Percentiles rank a stretch among this genome's conserved stretches.
Evolutionary conservation across 1,284 basidiomycete species (phyloP).

Genomic region (Sporisorium reilianum): DNA sequence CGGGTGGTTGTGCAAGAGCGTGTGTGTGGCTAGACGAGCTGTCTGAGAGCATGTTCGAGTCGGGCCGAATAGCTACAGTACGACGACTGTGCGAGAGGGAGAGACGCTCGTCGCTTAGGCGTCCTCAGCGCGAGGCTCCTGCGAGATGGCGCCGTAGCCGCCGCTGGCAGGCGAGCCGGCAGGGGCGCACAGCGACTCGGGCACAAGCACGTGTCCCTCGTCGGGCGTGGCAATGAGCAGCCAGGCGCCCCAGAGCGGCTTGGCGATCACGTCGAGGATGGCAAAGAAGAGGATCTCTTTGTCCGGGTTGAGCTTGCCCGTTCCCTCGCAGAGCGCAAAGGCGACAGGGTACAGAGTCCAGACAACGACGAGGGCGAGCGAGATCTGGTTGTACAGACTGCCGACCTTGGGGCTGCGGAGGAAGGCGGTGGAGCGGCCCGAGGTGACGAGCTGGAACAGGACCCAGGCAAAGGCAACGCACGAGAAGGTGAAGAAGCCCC

Average conservation of each 20-base stretch:
- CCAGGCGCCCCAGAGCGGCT: constrained; percentile 61
- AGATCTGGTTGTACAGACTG: constrained; percentile 59
- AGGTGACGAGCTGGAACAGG: constrained; percentile 50
- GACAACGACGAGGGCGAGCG: constrained; percentile 55
- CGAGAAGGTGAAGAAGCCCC: constrained; percentile 60
- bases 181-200: constrained; percentile 51
- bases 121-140: constrained; percentile 56
- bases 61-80: too few relatives aligned
- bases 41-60: too few relatives aligned
- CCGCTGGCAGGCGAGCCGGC: constrained; percentile 46
- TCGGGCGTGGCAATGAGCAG: constrained; percentile 54
- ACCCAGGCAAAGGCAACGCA: constrained; percentile 52
- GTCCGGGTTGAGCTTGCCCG: constrained; percentile 55
- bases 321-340: constrained; percentile 57
- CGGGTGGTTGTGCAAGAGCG: too few relatives aligned
- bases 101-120: constrained; percentile 28
- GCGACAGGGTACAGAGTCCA: constrained; percentile 59
- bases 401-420: constrained; percentile 60
- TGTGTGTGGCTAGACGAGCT: too few relatives aligned
- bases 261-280: constrained; percentile 60
- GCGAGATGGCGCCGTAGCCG: constrained; percentile 56
- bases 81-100: too few relatives aligned
- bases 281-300: constrained; percentile 59
- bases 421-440: constrained; percentile 55
- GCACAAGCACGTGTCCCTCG: constrained; percentile 60